Percentiles rank a stretch among this genome's conserved stretches.
Evolutionary conservation across 2,329 filamentous ascomycete species (phyloP).

Genomic region (Aspergillus fijiensis): DNA sequence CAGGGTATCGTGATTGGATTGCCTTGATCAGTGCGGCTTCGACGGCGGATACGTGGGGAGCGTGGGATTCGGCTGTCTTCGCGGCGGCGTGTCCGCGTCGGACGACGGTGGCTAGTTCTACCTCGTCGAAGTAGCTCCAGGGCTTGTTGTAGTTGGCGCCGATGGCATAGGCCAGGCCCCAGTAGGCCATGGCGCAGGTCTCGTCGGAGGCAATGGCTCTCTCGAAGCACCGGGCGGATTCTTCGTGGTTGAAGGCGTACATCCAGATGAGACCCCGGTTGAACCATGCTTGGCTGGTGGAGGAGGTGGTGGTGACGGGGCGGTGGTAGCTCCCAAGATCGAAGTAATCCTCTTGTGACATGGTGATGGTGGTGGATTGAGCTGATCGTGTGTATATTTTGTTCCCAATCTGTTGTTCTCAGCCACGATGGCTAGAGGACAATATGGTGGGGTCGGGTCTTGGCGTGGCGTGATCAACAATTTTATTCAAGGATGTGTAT

Average conservation of each 20-base stretch:
- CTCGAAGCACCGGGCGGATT: constrained; percentile 58
- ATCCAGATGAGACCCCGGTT: constrained; percentile 70
- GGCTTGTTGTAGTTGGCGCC: constrained; percentile 57
- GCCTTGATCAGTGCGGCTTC: constrained; percentile 65
- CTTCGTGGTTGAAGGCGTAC: constrained; percentile 75
- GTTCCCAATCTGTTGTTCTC: no score
- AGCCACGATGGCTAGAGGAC: background rate
- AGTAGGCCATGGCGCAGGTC: constrained; percentile 48
- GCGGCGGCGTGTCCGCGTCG: constrained; percentile 47
- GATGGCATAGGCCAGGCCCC: constrained; percentile 51
- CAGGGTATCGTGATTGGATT: constrained; percentile 59
- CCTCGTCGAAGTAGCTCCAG: constrained; percentile 49
- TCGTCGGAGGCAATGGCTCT: constrained; percentile 44
- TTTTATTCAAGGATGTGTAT: no score
- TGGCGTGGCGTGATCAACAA: background rate
- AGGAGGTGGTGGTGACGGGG: constrained; percentile 54
- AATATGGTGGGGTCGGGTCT: background rate
- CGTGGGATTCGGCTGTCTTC: constrained; percentile 43
- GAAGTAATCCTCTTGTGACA: constrained; percentile 34
- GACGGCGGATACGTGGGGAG: constrained; percentile 42
- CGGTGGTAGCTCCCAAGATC: constrained; percentile 61
- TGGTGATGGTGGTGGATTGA: background rate
- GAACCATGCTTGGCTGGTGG: constrained; percentile 65
- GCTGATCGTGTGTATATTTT: background rate
- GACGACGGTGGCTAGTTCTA: constrained; percentile 45